phyloP scores from a whole-genome alignment of 2,329 filamentous ascomycete species.

The Curvularia hawaiiensis region DNA sequence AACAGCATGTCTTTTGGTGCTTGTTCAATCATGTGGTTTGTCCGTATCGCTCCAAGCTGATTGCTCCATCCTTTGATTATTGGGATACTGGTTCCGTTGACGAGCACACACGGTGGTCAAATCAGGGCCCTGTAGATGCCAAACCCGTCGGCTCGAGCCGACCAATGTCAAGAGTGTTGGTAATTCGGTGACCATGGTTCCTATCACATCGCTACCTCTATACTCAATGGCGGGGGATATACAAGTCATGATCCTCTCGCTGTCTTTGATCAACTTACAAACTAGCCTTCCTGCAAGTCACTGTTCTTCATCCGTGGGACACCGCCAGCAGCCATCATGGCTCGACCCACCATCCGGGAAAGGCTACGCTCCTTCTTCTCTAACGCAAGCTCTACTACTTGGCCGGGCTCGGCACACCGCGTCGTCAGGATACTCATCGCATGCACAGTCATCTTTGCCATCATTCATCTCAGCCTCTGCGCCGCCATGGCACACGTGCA shows the following conservation, averaged over 20 bases:
- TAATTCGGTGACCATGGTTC: neutral
- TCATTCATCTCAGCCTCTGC: slow-evolving; percentile 1
- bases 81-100: neutral
- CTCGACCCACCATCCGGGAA: neutral
- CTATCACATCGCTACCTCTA: slow-evolving; percentile 4
- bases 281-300: neutral
- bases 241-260: neutral
- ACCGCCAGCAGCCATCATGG: slow-evolving; percentile 7
- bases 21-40: neutral
- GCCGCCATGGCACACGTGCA: slow-evolving; percentile 2
- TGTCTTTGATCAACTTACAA: neutral
- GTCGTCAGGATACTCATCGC: neutral
- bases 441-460: neutral
- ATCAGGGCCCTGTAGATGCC: neutral
- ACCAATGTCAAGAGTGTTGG: neutral
- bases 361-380: slow-evolving; percentile 4
- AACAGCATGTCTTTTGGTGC: neutral
- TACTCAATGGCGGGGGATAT: neutral
- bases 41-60: neutral
- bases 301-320: neutral
- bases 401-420: slow-evolving; percentile 4
- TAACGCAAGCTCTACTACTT: slow-evolving; percentile 4
- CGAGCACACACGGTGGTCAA: neutral
- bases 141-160: neutral
- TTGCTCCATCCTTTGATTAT: neutral